A percentile compares a stretch with the other conserved stretches of the same genome.
Evolutionary conservation across 148 eudicot genomes (phyloP).

Genomic region (Oxyria digyna): DNA sequence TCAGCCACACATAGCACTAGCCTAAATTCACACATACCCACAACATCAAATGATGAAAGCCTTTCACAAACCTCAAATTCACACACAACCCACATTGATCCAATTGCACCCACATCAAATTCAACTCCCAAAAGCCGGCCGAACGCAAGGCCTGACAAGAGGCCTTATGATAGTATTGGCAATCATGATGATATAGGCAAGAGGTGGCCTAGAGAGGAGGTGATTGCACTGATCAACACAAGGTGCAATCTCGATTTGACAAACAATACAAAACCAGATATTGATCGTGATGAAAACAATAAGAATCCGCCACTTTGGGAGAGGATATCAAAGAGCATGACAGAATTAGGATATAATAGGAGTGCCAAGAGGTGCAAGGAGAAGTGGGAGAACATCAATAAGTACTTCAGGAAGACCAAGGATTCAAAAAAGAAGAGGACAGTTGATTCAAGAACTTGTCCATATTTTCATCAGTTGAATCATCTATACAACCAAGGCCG

Average conservation of each 20-base stretch:
- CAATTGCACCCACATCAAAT: constrained; percentile 3
- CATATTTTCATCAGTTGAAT: constrained; percentile 73
- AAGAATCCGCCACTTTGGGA: constrained; percentile 57
- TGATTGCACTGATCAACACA: constrained; percentile 66
- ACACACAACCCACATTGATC: constrained; percentile 5
- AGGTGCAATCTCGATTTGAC: constrained; percentile 33
- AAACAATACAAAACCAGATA: not conserved
- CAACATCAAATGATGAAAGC: constrained; percentile 2
- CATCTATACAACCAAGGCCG: constrained; percentile 48
- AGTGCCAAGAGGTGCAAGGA: constrained; percentile 92
- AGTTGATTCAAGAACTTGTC: constrained; percentile 79
- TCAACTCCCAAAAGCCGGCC: not conserved
- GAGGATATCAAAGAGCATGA: constrained; percentile 70
- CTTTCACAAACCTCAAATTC: constrained; percentile 8
- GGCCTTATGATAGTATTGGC: constrained; percentile 2
- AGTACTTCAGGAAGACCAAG: constrained; percentile 84
- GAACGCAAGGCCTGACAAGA: not conserved
- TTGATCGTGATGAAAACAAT: not conserved
- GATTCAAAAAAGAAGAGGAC: constrained; percentile 83
- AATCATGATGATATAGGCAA: constrained; percentile 38
- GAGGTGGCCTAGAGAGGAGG: constrained; percentile 94
- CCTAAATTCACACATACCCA: constrained; percentile 7
- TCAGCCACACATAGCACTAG: constrained; percentile 8
- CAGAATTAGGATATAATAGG: constrained; percentile 64
- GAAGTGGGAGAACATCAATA: constrained; percentile 98